A percentile compares a stretch with the other conserved stretches of the same genome.
phyloP scores from a whole-genome alignment of 2,329 filamentous ascomycete species.

The Lasiodiplodia sp. region DNA sequence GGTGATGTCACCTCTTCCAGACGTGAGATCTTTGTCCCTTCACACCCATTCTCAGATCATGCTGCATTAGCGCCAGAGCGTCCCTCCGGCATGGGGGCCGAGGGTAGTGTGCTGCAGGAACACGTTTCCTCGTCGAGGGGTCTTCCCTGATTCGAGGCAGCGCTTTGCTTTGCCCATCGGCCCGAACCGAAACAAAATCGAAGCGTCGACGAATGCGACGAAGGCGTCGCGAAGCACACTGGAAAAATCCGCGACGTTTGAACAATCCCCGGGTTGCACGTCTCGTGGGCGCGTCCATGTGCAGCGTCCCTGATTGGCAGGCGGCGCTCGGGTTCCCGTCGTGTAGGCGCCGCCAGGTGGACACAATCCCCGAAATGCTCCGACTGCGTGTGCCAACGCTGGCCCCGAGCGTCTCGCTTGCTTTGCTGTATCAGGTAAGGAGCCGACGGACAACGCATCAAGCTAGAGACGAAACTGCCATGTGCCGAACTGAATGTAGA shows the following conservation, averaged over 20 bases:
- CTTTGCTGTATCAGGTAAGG: conserved; percentile 8
- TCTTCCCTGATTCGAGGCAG: conserved; percentile 1
- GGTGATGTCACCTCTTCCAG: conserved; percentile 19
- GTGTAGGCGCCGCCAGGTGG: conserved; percentile 18
- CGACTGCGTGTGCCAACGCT: conserved; percentile 12
- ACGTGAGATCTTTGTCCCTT: neutral
- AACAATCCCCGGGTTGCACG: neutral
- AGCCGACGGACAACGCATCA: conserved; percentile 15
- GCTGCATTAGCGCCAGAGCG: conserved; percentile 15
- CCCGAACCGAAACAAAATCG: neutral
- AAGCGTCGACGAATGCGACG: neutral
- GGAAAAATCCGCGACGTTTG: conserved; percentile 4
- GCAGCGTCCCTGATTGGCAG: conserved; percentile 6
- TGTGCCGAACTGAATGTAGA: neutral
- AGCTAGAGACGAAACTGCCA: neutral
- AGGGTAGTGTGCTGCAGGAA: conserved; percentile 14
- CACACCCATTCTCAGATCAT: conserved; percentile 7
- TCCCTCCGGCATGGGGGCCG: neutral
- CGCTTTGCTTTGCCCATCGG: conserved; percentile 2
- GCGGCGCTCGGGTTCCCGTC: conserved; percentile 18
- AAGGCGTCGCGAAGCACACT: neutral
- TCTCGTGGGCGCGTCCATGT: conserved; percentile 8
- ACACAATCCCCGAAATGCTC: conserved; percentile 13
- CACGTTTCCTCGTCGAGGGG: conserved; percentile 9
- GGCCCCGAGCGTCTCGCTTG: conserved; percentile 18